A percentile compares a stretch with the other conserved stretches of the same genome.
These are phyloP conservation scores for Tetrapisispora iriomotensis DNA, from an alignment of 805 yeast species.

Conservation along the genomic window DNA sequence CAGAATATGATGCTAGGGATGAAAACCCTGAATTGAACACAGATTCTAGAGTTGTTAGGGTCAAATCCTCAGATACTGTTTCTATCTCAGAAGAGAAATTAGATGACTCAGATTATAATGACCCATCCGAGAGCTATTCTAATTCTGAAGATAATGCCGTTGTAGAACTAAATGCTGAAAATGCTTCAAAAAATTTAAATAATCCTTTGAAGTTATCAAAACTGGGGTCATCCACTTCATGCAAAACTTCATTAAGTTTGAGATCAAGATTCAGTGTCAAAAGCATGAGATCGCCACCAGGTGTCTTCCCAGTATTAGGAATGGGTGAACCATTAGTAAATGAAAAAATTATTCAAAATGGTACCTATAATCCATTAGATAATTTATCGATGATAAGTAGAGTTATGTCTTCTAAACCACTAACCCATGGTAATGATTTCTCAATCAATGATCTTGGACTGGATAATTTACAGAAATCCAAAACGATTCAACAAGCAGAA, in stretches of 20 bases:
- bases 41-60: constrained; percentile 70
- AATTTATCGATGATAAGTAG: neutral
- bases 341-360: constrained; percentile 2
- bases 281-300: constrained; percentile 3
- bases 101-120: too few species aligned
- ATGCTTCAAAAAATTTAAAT: neutral
- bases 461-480: constrained; percentile 6
- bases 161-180: neutral
- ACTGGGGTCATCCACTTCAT: neutral
- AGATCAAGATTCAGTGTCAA: neutral
- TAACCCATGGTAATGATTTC: neutral
- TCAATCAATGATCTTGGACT: neutral
- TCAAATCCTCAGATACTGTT: constrained; percentile 28
- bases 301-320: constrained; percentile 4
- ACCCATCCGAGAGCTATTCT: too few species aligned
- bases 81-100: constrained; percentile 6
- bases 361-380: neutral
- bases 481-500: constrained; percentile 19
- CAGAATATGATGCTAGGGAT: constrained; percentile 61
- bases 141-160: constrained; percentile 5
- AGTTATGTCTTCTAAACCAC: neutral
- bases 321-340: constrained; percentile 3
- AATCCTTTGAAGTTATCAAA: neutral
- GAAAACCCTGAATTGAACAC: constrained; percentile 71
- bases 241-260: neutral